These are phyloP conservation scores for Cyberlindnera mrakii DNA, from an alignment of 805 yeast species.

Conservation along the genomic window DNA sequence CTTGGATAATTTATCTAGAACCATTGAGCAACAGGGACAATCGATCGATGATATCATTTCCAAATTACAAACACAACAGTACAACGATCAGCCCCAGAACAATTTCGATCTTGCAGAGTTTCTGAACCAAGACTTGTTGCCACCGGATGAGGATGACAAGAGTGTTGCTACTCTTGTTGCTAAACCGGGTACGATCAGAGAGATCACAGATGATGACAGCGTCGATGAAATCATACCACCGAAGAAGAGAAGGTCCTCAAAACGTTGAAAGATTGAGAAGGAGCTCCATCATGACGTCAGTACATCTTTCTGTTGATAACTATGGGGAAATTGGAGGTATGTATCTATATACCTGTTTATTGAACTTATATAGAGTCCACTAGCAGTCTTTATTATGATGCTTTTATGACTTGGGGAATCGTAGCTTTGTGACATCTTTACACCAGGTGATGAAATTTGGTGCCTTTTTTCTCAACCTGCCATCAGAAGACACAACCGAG, in stretches of 20 bases:
- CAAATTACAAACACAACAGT: conserved; percentile 11
- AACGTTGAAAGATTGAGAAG: too few relatives aligned
- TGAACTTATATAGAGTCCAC: too few relatives aligned
- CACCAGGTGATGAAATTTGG: too few relatives aligned
- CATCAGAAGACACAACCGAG: not conserved
- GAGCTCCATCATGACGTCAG: too few relatives aligned
- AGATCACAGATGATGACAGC: conserved; percentile 1
- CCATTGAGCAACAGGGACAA: conserved; percentile 23
- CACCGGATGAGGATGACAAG: conserved; percentile 1
- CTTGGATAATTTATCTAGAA: conserved; percentile 15
- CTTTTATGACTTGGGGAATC: too few relatives aligned
- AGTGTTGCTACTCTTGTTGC: not conserved
- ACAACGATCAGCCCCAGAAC: conserved; percentile 5
- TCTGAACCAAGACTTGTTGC: conserved; percentile 12
- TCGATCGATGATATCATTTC: conserved; percentile 22
- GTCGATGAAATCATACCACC: not conserved
- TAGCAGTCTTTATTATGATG: too few relatives aligned
- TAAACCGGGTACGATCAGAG: conserved; percentile 1
- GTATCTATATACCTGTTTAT: too few relatives aligned
- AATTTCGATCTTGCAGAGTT: conserved; percentile 22
- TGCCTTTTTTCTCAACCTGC: too few relatives aligned
- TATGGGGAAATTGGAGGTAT: too few relatives aligned
- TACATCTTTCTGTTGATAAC: too few relatives aligned
- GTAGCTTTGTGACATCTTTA: too few relatives aligned
- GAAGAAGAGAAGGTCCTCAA: not conserved